A percentile compares a stretch with the other conserved stretches of the same genome.
Conservation (phyloP, 345 rosid species). For the Populus simonii region DNA sequence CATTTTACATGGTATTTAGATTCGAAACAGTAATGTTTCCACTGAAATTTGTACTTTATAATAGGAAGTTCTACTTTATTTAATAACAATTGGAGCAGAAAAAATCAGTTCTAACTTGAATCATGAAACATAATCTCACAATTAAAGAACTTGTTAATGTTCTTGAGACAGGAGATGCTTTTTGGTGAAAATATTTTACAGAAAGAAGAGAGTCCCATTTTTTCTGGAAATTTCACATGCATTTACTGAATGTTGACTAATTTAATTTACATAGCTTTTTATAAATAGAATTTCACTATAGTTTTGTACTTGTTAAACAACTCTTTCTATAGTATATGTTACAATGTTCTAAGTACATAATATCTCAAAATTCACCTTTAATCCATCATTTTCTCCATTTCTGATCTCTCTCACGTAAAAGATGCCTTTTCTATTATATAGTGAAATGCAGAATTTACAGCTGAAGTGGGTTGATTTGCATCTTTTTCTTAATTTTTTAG, state of each 20-base stretch:
- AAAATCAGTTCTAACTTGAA: background rate
- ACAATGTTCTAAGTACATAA: background rate
- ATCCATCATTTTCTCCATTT: background rate
- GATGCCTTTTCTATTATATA: background rate
- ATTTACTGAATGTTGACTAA: background rate
- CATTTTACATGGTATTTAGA: background rate
- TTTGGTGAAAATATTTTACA: background rate
- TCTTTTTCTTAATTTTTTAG: background rate
- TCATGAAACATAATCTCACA: background rate
- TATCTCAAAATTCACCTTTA: background rate
- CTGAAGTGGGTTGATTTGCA: background rate
- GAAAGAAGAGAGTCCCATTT: background rate
- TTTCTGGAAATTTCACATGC: background rate
- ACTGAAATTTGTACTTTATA: background rate
- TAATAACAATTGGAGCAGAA: background rate
- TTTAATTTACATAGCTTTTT: background rate
- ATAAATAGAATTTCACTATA: background rate
- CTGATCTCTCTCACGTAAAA: background rate
- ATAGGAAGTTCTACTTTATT: background rate
- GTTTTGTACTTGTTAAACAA: background rate
- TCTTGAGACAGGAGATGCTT: background rate
- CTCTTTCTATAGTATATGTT: background rate
- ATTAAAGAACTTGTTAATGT: background rate
- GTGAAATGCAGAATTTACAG: background rate
- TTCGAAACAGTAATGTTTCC: background rate